Conservation (phyloP, 2,329 filamentous ascomycete species). For the Cladosporium austrohemisphaericum region DNA sequence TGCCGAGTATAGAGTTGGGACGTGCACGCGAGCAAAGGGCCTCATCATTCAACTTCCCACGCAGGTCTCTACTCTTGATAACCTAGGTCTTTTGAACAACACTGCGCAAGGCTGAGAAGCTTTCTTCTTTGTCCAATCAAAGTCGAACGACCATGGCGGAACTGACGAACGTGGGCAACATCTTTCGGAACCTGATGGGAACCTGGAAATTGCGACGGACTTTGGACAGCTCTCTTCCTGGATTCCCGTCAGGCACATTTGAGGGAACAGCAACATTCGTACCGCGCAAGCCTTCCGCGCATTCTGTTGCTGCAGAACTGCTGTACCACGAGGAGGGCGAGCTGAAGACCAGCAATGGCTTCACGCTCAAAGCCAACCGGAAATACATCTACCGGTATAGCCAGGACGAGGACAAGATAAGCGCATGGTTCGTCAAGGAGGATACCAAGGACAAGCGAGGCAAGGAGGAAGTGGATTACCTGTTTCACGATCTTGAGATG, state of each 20-base stretch:
- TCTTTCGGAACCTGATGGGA: conserved; percentile 33
- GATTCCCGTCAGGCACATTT: conserved; percentile 35
- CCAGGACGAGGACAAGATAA: conserved; percentile 59
- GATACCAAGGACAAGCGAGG: conserved; percentile 49
- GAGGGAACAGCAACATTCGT: conserved; percentile 34
- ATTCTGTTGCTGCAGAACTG: conserved; percentile 29
- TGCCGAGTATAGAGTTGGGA: no score
- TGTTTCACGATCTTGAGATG: conserved; percentile 73
- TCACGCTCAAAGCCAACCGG: conserved; percentile 57
- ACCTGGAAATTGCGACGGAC: conserved; percentile 33
- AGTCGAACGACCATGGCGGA: conserved; percentile 3
- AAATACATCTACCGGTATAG: conserved; percentile 73
- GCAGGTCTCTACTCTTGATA: no score
- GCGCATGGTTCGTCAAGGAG: conserved; percentile 71
- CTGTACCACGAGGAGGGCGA: conserved; percentile 36
- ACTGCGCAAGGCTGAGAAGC: no score
- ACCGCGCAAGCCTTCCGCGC: conserved; percentile 27
- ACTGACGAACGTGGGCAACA: conserved; percentile 20
- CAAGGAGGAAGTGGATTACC: conserved; percentile 57
- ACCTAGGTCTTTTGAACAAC: no score
- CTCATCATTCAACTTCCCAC: no score
- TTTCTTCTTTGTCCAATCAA: no score
- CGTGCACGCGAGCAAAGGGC: no score
- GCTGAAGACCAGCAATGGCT: conserved; percentile 35
- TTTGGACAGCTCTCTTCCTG: conserved; percentile 31